Evolutionary conservation across 345 rosid genomes (phyloP), one percentile per base, ranked within the genome.

Genomic region (Eucalyptus urophylla): DNA sequence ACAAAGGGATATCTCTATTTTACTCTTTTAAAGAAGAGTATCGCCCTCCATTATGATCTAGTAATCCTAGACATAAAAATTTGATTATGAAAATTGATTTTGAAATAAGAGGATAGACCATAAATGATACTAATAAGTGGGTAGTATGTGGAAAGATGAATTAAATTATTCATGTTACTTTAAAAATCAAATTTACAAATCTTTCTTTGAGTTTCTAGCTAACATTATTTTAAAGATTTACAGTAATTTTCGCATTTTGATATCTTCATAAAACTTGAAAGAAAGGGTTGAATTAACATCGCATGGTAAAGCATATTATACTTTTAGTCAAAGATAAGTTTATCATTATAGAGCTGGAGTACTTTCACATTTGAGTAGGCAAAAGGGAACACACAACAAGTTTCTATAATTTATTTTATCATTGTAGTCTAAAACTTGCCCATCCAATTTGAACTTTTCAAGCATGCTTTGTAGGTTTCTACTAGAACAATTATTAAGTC

Each of bases 21-120:
- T 25, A 60, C n/a, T 60, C 15, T 60, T 60, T 60, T 60, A 25
- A 25, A 11, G 31, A 60, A 58, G n/a, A 24, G 14, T 58, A 8
- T 4, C 22, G 22, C 19, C 40, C 10, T 67, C 24, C 44, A 17
- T 69, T 33, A 17, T 1, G 44, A 69, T 33, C 25, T 5, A 4
- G 43, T 33, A 33, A 33, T 17, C 81, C 14, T 33, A 19, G 45
- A 72, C 81, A 72, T 19, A 19, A 67, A 67, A 17, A 69, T 69
- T 69, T 69, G 80, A 33, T 69, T 16, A 2, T 33, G 43, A 33
- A 69, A 69, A 16, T 69, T 69, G 81, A 72, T 72, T 33, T 19
- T 0, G 0, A 33, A 72, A 72, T 5, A 72, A 72, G 14, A 0
- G 24, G 14, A 33, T 6, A 33, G 3, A 72, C 8, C 13, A 14